Percentiles rank a stretch among this genome's conserved stretches.
phyloP scores from a whole-genome alignment of 345 rosid species.

The Citrus sinensis region DNA sequence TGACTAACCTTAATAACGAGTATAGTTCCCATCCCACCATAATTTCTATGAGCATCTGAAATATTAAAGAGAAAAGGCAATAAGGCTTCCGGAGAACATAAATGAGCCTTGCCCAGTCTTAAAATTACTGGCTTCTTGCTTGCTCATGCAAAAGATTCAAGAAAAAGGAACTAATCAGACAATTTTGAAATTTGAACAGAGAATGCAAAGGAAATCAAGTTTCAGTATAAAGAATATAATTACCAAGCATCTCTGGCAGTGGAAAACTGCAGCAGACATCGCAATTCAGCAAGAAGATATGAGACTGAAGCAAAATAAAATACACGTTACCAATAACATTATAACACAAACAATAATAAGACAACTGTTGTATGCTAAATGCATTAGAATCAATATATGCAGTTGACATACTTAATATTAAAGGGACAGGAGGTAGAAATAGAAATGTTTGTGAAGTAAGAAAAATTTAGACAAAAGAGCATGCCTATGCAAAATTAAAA shows the following conservation, averaged over 20 bases:
- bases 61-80: constrained; percentile 12
- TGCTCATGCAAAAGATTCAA: not conserved
- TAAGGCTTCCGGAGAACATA: constrained; percentile 12
- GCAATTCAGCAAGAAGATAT: constrained; percentile 85
- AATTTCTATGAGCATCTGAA: constrained; percentile 74
- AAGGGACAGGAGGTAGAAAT: not conserved
- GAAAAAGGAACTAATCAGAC: not conserved
- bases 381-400: not conserved
- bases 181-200: not conserved
- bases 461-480: not conserved
- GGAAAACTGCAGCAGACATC: constrained; percentile 98
- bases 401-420: not conserved
- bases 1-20: constrained; percentile 76
- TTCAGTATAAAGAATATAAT: not conserved
- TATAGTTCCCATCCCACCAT: constrained; percentile 85
- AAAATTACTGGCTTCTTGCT: not conserved
- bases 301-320: constrained; percentile 55
- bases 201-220: not conserved
- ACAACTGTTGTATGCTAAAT: not conserved
- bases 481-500: constrained; percentile 3
- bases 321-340: not conserved
- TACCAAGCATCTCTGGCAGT: constrained; percentile 85
- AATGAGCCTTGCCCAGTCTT: not conserved
- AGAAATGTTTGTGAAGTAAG: not conserved
- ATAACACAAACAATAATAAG: not conserved